phyloP scores from a whole-genome alignment of 2,329 filamentous ascomycete genomes.

The Xylariales sp. region DNA sequence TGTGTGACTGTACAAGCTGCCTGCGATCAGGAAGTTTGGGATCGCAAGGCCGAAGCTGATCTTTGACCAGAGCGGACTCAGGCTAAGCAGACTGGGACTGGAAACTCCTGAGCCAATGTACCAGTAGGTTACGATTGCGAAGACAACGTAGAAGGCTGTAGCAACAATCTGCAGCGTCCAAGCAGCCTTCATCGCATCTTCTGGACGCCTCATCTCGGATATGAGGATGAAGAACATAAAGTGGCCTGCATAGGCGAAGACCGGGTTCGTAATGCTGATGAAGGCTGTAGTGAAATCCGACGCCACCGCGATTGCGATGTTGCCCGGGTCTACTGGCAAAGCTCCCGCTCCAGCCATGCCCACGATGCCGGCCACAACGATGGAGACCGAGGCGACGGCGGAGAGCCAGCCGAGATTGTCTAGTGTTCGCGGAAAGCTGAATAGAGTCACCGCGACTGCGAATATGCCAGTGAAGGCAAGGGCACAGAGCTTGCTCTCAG shows the following conservation, averaged over 20 bases:
- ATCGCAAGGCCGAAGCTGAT: constrained; percentile 46
- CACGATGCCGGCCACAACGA: constrained; percentile 44
- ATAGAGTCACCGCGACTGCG: constrained; percentile 39
- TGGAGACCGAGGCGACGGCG: constrained; percentile 39
- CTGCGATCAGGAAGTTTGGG: constrained; percentile 46
- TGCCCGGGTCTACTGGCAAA: constrained; percentile 31
- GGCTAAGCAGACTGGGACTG: constrained; percentile 43
- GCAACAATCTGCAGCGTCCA: constrained; percentile 45
- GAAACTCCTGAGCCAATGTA: constrained; percentile 42
- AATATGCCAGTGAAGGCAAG: constrained; percentile 48
- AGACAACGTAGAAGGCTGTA: constrained; percentile 45
- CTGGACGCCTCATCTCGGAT: constrained; percentile 46
- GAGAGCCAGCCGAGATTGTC: constrained; percentile 43
- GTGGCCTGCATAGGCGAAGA: constrained; percentile 48
- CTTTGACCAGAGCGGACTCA: constrained; percentile 41
- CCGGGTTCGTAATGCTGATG: constrained; percentile 44
- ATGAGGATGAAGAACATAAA: constrained; percentile 52
- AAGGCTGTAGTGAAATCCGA: constrained; percentile 40
- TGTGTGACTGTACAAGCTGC: constrained; percentile 44
- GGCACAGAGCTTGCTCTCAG: constrained; percentile 40
- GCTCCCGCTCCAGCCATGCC: constrained; percentile 45
- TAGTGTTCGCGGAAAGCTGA: constrained; percentile 44
- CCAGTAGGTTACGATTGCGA: constrained; percentile 45
- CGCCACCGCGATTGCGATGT: constrained; percentile 31
- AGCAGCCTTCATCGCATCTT: constrained; percentile 47